Evolutionary conservation across 257 asterid species (phyloP).

Genomic region (Buddleja alternifolia): DNA sequence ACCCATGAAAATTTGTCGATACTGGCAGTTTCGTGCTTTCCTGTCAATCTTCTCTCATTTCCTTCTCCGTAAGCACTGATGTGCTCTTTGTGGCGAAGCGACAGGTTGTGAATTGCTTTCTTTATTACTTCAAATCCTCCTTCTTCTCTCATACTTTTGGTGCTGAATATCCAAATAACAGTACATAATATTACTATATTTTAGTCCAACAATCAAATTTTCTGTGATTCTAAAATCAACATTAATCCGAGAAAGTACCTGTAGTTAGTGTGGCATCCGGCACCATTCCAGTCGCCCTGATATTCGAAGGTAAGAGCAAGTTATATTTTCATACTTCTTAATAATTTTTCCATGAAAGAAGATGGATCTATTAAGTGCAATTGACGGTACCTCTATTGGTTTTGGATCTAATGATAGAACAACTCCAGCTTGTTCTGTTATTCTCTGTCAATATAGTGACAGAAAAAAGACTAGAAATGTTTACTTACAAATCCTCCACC

Average conservation of each 20-base stretch:
- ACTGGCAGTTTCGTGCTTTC: constrained; percentile 97
- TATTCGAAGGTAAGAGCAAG: constrained; percentile 4
- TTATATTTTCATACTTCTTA: constrained; percentile 17
- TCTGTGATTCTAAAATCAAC: background rate
- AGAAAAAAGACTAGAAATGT: constrained; percentile 2
- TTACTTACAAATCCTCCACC: background rate
- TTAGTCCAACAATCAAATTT: background rate
- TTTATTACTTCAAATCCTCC: constrained; percentile 94
- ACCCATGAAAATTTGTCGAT: constrained; percentile 92
- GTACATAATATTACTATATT: constrained; percentile 12
- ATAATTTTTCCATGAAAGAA: background rate
- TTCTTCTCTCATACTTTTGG: constrained; percentile 94
- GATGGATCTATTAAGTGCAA: background rate
- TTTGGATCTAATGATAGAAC: constrained; percentile 92
- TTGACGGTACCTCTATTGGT: constrained; percentile 71
- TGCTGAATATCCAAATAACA: constrained; percentile 50
- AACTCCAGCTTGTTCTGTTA: constrained; percentile 98
- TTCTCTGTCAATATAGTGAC: constrained; percentile 61
- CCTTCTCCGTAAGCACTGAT: constrained; percentile 99
- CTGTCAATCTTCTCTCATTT: constrained; percentile 93
- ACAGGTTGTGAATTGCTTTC: constrained; percentile 93
- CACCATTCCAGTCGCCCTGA: constrained; percentile 99
- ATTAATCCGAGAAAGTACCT: constrained; percentile 49
- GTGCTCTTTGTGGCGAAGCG: constrained; percentile 94
- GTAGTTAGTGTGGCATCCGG: constrained; percentile 92